phyloP scores from a whole-genome alignment of 805 yeast species.

The Yamadazyma phyllophila region DNA sequence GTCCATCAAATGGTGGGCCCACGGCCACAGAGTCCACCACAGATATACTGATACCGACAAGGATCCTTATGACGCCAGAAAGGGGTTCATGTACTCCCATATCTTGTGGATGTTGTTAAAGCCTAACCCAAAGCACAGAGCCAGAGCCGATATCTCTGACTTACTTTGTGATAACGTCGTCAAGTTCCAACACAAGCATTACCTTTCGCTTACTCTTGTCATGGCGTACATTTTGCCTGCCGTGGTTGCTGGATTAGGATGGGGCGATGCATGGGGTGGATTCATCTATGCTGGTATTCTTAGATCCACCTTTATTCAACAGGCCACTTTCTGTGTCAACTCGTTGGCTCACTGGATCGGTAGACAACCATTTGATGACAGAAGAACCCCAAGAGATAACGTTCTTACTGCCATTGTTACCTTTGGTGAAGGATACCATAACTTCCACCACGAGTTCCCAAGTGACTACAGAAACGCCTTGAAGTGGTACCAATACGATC shows the following conservation, averaged over 20 bases:
- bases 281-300: conserved; percentile 71
- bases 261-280: conserved; percentile 67
- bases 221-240: conserved; percentile 68
- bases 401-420: conserved; percentile 77
- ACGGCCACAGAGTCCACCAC: conserved; percentile 81
- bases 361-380: conserved; percentile 80
- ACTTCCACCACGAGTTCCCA: conserved; percentile 90
- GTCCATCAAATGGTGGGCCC: conserved; percentile 88
- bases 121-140: conserved; percentile 79
- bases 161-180: conserved; percentile 76
- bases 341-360: conserved; percentile 88
- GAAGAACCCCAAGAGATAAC: conserved; percentile 85
- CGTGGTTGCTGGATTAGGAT: conserved; percentile 55
- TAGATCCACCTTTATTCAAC: conserved; percentile 70
- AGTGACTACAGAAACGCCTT: conserved; percentile 85
- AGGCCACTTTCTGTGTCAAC: conserved; percentile 83
- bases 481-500: conserved; percentile 86
- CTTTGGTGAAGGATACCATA: conserved; percentile 87
- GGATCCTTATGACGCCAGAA: conserved; percentile 85
- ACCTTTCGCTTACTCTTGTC: conserved; percentile 56
- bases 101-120: conserved; percentile 82
- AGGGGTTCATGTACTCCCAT: conserved; percentile 81
- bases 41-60: conserved; percentile 79
- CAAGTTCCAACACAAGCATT: conserved; percentile 78
- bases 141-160: conserved; percentile 79